Conservation (phyloP, 805 yeast genomes). For the Hanseniaspora osmophila region DNA sequence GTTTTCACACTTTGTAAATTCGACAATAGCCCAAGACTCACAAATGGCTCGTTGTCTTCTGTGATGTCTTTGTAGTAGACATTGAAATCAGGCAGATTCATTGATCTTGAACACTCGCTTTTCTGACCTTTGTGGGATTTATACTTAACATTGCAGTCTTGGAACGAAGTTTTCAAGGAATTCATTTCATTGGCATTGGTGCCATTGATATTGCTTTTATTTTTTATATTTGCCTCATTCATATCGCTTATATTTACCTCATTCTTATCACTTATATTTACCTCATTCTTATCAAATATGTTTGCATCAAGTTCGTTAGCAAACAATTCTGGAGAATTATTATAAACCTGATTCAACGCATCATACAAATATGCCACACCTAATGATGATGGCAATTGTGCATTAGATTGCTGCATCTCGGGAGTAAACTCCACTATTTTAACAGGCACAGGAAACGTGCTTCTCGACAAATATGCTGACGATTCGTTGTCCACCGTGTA, state of each 20-base stretch:
- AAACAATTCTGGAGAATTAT: constrained; percentile 22
- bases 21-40: constrained; percentile 22
- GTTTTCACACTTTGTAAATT: constrained; percentile 15
- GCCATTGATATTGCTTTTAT: neutral
- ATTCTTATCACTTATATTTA: too few relatives aligned
- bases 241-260: neutral
- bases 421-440: constrained; percentile 1
- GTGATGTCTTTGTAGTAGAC: constrained; percentile 22
- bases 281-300: constrained; percentile 9
- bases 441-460: constrained; percentile 16
- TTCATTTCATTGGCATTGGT: neutral
- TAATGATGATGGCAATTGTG: constrained; percentile 8
- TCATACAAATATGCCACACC: constrained; percentile 18
- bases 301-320: neutral
- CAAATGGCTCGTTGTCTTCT: constrained; percentile 24
- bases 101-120: neutral
- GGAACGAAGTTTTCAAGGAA: neutral
- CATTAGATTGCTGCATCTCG: neutral
- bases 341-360: constrained; percentile 18
- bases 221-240: neutral
- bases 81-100: constrained; percentile 17
- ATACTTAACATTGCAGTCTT: neutral
- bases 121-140: neutral
- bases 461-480: constrained; percentile 19
- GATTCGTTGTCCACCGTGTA: constrained; percentile 19